Percentiles rank a stretch among this genome's conserved stretches.
These are phyloP conservation scores for Gracilaria caudata DNA, from an alignment of 23 red algal genomes.

Conservation along the genomic window DNA sequence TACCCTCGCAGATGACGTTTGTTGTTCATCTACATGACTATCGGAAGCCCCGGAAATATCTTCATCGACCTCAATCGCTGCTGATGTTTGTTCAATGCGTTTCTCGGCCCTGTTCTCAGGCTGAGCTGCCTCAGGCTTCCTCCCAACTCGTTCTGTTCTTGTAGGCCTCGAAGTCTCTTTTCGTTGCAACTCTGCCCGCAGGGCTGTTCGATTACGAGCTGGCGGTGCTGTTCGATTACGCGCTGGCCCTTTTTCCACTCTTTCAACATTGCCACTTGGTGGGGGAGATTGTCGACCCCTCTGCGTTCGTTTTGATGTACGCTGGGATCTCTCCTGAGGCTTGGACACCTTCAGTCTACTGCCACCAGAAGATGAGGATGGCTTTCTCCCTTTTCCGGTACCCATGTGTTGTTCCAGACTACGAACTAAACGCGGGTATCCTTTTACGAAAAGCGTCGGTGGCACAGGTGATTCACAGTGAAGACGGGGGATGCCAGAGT, in stretches of 20 bases:
- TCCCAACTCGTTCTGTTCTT: background rate
- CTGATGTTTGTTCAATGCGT: background rate
- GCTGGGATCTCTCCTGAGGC: background rate
- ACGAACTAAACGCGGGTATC: background rate
- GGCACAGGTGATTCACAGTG: background rate
- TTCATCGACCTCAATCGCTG: background rate
- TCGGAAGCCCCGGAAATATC: background rate
- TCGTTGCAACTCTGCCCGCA: background rate
- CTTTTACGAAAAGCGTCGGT: background rate
- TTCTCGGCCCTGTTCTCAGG: background rate
- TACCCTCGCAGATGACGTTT: background rate
- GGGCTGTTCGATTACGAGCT: background rate
- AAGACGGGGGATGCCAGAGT: background rate
- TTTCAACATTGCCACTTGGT: slow-evolving; percentile 3
- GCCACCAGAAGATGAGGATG: background rate
- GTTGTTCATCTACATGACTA: background rate
- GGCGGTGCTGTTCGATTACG: background rate
- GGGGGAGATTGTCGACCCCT: slow-evolving; percentile 1
- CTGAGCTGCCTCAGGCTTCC: background rate
- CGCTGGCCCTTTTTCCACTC: background rate
- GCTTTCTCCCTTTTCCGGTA: background rate
- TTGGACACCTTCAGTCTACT: background rate
- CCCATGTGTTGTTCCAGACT: background rate
- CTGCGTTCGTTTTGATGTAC: background rate
- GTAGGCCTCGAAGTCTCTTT: slow-evolving; percentile 2